Conservation (phyloP, 1,284 basidiomycete species). For the Apiotrichum laibachii region DNA sequence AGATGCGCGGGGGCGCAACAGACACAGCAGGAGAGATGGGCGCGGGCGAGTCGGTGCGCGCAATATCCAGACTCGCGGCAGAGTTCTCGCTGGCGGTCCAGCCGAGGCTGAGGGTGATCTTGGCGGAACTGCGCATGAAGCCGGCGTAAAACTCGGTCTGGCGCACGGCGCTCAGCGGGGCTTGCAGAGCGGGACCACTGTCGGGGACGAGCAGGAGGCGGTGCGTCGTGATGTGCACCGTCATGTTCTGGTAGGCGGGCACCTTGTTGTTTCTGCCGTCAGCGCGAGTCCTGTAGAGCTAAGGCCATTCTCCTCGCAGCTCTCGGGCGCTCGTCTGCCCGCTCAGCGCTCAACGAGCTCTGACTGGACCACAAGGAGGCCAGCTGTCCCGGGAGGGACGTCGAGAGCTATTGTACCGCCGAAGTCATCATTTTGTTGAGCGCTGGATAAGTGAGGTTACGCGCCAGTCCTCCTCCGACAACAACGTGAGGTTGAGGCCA, state of each 20-base stretch:
- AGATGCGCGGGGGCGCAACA: neutral
- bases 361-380: too few species aligned
- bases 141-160: conserved; percentile 90
- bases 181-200: conserved; percentile 52
- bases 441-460: too few species aligned
- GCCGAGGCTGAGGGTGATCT: conserved; percentile 74
- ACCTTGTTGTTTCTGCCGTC: conserved; percentile 68
- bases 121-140: conserved; percentile 84
- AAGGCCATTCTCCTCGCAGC: conserved; percentile 3
- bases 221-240: conserved; percentile 75
- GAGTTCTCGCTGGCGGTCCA: neutral
- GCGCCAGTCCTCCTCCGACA: too few species aligned
- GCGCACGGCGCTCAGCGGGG: conserved; percentile 61
- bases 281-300: neutral
- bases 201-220: conserved; percentile 55
- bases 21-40: neutral
- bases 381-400: too few species aligned
- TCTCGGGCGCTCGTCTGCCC: too few species aligned
- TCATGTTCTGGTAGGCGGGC: conserved; percentile 63
- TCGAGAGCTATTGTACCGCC: too few species aligned
- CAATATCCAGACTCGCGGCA: too few species aligned
- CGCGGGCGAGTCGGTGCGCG: too few species aligned
- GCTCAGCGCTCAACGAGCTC: too few species aligned
- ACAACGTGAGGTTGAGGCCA: too few species aligned
- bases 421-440: too few species aligned